These are phyloP conservation scores for Phytophthora vignae DNA, from an alignment of 352 stramenopile species.

Conservation along the genomic window DNA sequence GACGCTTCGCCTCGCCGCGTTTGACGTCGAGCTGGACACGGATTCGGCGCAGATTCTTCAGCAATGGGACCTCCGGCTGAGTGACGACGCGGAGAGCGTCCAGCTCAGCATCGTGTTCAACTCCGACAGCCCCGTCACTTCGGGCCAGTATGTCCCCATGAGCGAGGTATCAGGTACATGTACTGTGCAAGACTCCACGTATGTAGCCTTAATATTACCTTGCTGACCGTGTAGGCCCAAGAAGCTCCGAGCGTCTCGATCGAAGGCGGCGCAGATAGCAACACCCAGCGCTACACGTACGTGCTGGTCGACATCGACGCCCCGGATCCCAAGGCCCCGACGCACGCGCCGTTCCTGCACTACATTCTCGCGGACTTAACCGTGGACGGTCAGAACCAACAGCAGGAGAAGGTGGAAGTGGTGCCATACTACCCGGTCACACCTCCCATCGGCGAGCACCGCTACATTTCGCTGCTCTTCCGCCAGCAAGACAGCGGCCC, in stretches of 20 bases:
- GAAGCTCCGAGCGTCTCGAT: constrained; percentile 44
- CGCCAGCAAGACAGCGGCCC: constrained; percentile 28
- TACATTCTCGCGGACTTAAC: constrained; percentile 57
- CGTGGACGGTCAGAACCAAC: constrained; percentile 13
- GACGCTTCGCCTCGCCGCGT: constrained; percentile 22
- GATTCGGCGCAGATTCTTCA: constrained; percentile 18
- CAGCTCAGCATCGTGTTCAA: constrained; percentile 43
- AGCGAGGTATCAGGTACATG: constrained; percentile 26
- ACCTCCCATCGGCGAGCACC: constrained; percentile 58
- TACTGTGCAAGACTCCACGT: neutral
- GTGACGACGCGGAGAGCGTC: constrained; percentile 9
- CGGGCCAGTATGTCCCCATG: constrained; percentile 47
- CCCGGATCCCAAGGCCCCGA: constrained; percentile 54
- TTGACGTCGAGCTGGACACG: neutral
- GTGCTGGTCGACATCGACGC: constrained; percentile 80
- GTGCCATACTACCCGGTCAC: constrained; percentile 72
- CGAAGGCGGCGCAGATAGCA: constrained; percentile 9
- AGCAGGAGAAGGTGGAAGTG: constrained; percentile 29
- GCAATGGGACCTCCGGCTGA: constrained; percentile 23
- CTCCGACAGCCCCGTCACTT: constrained; percentile 16
- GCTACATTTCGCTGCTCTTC: constrained; percentile 68
- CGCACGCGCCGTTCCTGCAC: constrained; percentile 76
- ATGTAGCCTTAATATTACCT: neutral
- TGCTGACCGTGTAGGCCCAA: constrained; percentile 30
- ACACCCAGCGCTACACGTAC: constrained; percentile 55